These are phyloP conservation scores for Phytophthora pisi DNA, from an alignment of 352 stramenopile species.

Conservation along the genomic window DNA sequence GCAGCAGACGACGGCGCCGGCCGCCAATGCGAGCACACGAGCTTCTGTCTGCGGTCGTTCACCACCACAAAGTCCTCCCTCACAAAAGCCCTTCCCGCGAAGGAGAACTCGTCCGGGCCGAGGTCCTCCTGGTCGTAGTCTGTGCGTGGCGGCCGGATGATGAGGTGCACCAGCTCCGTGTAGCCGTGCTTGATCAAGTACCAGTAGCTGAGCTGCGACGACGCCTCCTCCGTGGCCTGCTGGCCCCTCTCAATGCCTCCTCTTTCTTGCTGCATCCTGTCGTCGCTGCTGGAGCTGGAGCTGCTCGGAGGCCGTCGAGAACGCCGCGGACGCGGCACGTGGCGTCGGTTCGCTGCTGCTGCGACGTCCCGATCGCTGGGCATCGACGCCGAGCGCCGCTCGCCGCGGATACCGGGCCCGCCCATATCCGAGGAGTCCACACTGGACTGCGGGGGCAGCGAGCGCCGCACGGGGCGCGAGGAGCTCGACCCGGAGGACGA, in stretches of 20 bases:
- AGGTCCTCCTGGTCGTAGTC: slow-evolving; percentile 92
- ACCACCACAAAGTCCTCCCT: slow-evolving; percentile 92
- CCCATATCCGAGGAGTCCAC: slow-evolving; percentile 17
- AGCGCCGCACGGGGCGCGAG: slow-evolving; percentile 12
- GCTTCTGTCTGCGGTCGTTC: slow-evolving; percentile 78
- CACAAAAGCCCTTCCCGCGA: slow-evolving; percentile 86
- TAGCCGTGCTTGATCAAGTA: slow-evolving; percentile 92
- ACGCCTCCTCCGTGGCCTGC: slow-evolving; percentile 75
- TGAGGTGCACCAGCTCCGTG: slow-evolving; percentile 96
- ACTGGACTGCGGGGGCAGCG: slow-evolving; percentile 25
- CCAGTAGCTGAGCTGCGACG: slow-evolving; percentile 82
- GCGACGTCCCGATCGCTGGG: slow-evolving; percentile 21
- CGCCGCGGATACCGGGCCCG: neutral
- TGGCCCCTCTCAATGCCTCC: slow-evolving; percentile 81
- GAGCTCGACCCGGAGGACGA: slow-evolving; percentile 32
- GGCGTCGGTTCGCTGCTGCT: slow-evolving; percentile 12
- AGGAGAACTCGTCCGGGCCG: slow-evolving; percentile 91
- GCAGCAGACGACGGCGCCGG: slow-evolving; percentile 44
- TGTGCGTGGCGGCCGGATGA: slow-evolving; percentile 96
- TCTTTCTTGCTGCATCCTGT: slow-evolving; percentile 38
- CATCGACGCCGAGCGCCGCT: slow-evolving; percentile 40
- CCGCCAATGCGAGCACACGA: slow-evolving; percentile 97
- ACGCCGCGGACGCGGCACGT: slow-evolving; percentile 15
- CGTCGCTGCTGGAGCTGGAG: slow-evolving; percentile 33
- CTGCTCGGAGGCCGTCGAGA: slow-evolving; percentile 24